Conservation (phyloP, 371 early-diverging fungal species). For the Mucor circinelloides region DNA sequence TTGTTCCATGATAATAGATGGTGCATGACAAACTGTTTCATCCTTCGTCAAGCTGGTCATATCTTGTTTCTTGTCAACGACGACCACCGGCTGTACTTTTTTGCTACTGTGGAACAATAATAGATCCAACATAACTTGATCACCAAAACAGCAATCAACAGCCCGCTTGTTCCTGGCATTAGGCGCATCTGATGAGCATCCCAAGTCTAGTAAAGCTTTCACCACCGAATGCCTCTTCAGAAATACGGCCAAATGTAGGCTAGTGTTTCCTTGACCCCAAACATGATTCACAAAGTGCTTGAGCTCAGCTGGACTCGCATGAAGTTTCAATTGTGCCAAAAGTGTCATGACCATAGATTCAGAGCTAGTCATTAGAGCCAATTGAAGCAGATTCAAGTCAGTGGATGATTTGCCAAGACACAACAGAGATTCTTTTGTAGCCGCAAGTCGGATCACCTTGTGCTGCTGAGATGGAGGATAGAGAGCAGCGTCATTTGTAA, state of each 20-base stretch:
- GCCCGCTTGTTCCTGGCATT: conserved; percentile 65
- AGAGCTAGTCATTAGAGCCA: conserved; percentile 18
- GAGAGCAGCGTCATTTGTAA: conserved; percentile 24
- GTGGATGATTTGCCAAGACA: conserved; percentile 22
- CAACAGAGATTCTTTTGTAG: conserved; percentile 1
- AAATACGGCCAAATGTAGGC: conserved; percentile 73
- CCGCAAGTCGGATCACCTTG: conserved; percentile 11
- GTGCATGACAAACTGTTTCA: not conserved
- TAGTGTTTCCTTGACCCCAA: conserved; percentile 73
- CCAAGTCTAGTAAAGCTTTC: conserved; percentile 59
- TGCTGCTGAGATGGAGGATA: conserved; percentile 30
- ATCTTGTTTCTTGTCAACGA: not conserved
- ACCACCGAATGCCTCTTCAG: conserved; percentile 68
- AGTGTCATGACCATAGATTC: conserved; percentile 20
- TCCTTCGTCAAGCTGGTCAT: not conserved
- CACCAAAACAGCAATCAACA: conserved; percentile 68
- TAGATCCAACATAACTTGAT: conserved; percentile 22
- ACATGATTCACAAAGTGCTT: conserved; percentile 61
- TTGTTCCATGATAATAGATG: not conserved
- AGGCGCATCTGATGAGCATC: conserved; percentile 54
- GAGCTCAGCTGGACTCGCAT: conserved; percentile 5
- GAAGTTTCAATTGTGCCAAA: conserved; percentile 11
- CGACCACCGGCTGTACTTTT: not conserved
- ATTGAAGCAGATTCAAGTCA: conserved; percentile 27
- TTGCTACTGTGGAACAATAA: conserved; percentile 1